Evolutionary conservation across 1,139 yeast species (phyloP), one percentile per base, ranked within the genome.

Genomic region (Zygotorulaspora mrakii): DNA sequence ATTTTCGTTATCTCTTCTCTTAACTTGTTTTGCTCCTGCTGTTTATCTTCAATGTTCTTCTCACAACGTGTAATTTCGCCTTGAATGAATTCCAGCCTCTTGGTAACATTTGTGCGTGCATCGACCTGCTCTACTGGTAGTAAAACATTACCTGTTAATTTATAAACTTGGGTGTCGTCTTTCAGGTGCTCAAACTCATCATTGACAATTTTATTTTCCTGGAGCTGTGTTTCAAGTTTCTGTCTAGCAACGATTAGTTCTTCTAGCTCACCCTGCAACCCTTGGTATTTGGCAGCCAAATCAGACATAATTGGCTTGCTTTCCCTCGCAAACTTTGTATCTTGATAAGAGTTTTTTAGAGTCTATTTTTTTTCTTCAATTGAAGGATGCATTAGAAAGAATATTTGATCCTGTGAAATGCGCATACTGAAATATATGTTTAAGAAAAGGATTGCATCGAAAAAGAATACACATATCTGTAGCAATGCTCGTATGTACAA

Each of bases 141-240:
- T 47, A 91, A 71, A 5, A 89, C 88, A 8, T 96, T 95, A 1
- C 98, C 98, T 14, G 91, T 84, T 50, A 89, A 73, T 64, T 91
- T 91, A 67, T 77, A 91, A 26, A 91, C 81, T 53, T 83, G 84
- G 12, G 94, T 73, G 29, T 73, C 74, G 34, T 73, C 77, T 49
- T 76, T 70, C 48, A 88, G 66, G 37, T 66, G 63, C 14, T 71
- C 75, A 55, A 91, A 84, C 64, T 91, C 97, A 27, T 77, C 79
- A 54, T 80, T 71, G n/a, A 91, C 98, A 38, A 91, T 88, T 58
- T 81, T 82, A 65, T 89, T 89, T 63, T 91, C 98, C 64, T 91
- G 97, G 53, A 62, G 74, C 60, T 83, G 94, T 1, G 91, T 82
- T 57, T 83, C 94, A 31, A 83, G 67, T 54, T 77, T 74, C 39